A percentile compares a stretch with the other conserved stretches of the same genome.
Conservation (phyloP, 495 filamentous ascomycete species). For the Cenococcum geophilum region DNA sequence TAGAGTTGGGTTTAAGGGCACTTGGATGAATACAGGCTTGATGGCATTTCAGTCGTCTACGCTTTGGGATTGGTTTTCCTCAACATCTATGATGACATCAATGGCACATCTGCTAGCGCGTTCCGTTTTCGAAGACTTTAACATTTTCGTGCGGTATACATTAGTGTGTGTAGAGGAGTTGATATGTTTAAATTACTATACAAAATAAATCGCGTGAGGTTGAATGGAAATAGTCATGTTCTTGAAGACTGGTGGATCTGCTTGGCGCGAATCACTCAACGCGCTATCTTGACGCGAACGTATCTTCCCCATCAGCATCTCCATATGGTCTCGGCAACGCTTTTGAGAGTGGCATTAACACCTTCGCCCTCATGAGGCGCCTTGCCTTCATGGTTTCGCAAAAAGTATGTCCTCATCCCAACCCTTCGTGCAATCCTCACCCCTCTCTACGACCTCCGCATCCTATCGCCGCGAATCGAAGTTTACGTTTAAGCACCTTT, state of each 20-base stretch:
- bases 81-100: too few relatives aligned
- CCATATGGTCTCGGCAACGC: not conserved
- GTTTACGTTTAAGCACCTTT: conserved; percentile 80
- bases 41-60: too few relatives aligned
- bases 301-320: not conserved
- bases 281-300: not conserved
- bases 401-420: conserved; percentile 34
- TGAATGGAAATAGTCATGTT: too few relatives aligned
- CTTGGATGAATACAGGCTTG: not conserved
- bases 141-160: too few relatives aligned
- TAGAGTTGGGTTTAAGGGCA: not conserved
- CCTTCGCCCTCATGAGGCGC: not conserved
- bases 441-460: conserved; percentile 20
- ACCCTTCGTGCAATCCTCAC: conserved; percentile 35
- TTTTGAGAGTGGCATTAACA: not conserved
- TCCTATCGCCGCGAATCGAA: conserved; percentile 49
- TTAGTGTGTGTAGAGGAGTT: too few relatives aligned
- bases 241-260: not conserved
- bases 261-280: not conserved
- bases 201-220: too few relatives aligned
- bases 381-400: conserved; percentile 4
- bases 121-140: too few relatives aligned
- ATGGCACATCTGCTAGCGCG: too few relatives aligned
- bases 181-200: too few relatives aligned
- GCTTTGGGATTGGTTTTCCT: too few relatives aligned